Conservation (phyloP, 2,329 filamentous ascomycete species). For the Colletotrichum salicis region DNA sequence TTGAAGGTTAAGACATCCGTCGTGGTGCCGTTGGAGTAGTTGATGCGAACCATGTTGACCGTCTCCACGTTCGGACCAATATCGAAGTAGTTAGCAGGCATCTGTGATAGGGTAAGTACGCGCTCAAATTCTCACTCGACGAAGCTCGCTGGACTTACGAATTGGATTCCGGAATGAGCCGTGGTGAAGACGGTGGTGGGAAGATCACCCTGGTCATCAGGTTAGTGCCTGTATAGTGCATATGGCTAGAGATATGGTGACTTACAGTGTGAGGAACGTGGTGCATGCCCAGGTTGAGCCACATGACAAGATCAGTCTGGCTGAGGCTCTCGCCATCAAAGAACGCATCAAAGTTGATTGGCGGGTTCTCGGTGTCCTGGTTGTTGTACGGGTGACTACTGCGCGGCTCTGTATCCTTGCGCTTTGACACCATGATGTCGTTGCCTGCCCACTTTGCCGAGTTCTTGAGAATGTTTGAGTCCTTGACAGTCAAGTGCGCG, state of each 20-base stretch:
- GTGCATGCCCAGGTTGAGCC: constrained; percentile 66
- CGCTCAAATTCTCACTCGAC: background rate
- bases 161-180: constrained; percentile 51
- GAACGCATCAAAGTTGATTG: constrained; percentile 62
- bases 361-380: constrained; percentile 56
- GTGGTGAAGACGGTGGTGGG: constrained; percentile 61
- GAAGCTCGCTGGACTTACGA: constrained; percentile 34
- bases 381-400: constrained; percentile 57
- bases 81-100: constrained; percentile 54
- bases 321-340: constrained; percentile 51
- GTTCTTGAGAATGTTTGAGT: constrained; percentile 58
- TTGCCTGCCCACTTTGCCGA: constrained; percentile 60
- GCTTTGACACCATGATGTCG: constrained; percentile 61
- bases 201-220: constrained; percentile 45
- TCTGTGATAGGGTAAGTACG: constrained; percentile 8
- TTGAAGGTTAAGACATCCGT: constrained; percentile 47
- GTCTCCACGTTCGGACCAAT: constrained; percentile 42
- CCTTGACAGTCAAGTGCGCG: constrained; percentile 58
- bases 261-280: constrained; percentile 62
- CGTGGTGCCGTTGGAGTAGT: constrained; percentile 47
- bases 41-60: constrained; percentile 47
- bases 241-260: background rate
- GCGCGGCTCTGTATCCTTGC: constrained; percentile 63
- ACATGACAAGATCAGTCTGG: constrained; percentile 56
- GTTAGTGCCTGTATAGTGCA: background rate